These are phyloP conservation scores for Lipomyces yamanashiensis DNA, from an alignment of 805 yeast species.

Conservation along the genomic window DNA sequence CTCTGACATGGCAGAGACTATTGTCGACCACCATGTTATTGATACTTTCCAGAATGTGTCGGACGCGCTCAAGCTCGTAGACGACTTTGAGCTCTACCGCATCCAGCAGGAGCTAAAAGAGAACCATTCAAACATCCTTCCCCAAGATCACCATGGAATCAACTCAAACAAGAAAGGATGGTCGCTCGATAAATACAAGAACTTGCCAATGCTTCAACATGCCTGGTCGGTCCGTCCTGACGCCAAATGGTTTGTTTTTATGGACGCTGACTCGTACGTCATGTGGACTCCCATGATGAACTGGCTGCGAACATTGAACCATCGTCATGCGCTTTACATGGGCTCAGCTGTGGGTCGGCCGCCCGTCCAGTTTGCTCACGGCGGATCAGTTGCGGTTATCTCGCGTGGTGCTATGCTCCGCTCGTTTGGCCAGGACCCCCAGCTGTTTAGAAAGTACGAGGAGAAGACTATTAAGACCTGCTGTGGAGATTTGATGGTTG, in stretches of 20 bases:
- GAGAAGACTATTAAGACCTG: slow-evolving; percentile 34
- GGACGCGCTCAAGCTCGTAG: slow-evolving; percentile 15
- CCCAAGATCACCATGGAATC: slow-evolving; percentile 22
- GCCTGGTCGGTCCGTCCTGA: slow-evolving; percentile 44
- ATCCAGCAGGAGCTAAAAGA: slow-evolving; percentile 24
- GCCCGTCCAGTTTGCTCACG: slow-evolving; percentile 45
- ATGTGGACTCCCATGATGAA: slow-evolving; percentile 40
- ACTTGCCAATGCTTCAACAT: slow-evolving; percentile 46
- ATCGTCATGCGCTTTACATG: slow-evolving; percentile 42
- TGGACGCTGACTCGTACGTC: slow-evolving; percentile 46
- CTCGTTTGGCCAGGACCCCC: slow-evolving; percentile 40
- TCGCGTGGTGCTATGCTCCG: slow-evolving; percentile 44
- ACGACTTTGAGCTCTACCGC: slow-evolving; percentile 40
- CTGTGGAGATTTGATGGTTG: slow-evolving; percentile 48
- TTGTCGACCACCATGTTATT: slow-evolving; percentile 44
- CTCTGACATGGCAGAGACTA: slow-evolving; percentile 44
- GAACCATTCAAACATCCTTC: slow-evolving; percentile 15
- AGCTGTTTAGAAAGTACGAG: slow-evolving; percentile 35
- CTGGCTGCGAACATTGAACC: slow-evolving; percentile 39
- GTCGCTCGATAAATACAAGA: slow-evolving; percentile 47
- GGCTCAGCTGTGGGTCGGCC: slow-evolving; percentile 42
- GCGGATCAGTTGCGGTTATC: slow-evolving; percentile 47
- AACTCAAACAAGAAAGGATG: slow-evolving; percentile 40
- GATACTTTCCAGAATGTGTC: slow-evolving; percentile 41
- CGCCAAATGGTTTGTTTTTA: slow-evolving; percentile 46